phyloP scores from a whole-genome alignment of 2,329 filamentous ascomycete species.

The Nemania sp. region DNA sequence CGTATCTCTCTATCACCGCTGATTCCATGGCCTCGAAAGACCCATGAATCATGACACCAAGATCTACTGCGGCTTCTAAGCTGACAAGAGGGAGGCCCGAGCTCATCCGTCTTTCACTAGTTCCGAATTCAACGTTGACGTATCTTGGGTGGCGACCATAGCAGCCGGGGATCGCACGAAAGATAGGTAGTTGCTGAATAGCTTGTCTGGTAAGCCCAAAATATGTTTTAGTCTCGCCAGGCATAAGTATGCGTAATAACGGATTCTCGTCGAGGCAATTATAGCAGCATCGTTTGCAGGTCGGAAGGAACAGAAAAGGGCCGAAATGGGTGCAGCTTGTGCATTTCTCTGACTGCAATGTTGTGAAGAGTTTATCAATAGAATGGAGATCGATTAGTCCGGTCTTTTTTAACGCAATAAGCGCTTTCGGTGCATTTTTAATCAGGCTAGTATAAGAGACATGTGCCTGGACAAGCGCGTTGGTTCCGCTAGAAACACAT shows the following conservation, averaged over 20 bases:
- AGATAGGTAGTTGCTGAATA: neutral
- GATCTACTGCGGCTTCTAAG: neutral
- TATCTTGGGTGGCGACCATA: neutral
- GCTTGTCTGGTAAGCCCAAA: neutral
- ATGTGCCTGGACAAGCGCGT: constrained; percentile 1
- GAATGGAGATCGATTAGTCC: constrained; percentile 10
- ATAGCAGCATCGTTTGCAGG: constrained; percentile 15
- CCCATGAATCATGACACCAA: neutral
- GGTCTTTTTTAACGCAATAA: constrained; percentile 5
- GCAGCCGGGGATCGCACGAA: neutral
- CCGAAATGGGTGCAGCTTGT: constrained; percentile 4
- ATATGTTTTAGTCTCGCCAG: neutral
- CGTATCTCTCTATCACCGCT: neutral
- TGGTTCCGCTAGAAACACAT: neutral
- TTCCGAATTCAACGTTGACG: neutral
- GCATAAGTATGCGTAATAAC: neutral
- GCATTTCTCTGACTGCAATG: constrained; percentile 2
- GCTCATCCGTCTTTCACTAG: too few species aligned
- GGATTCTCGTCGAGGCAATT: constrained; percentile 1
- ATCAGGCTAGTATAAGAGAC: constrained; percentile 8
- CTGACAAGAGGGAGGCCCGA: neutral
- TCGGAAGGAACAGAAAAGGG: constrained; percentile 20
- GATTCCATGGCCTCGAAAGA: neutral
- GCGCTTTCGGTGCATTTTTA: neutral
- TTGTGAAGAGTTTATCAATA: neutral